These are phyloP conservation scores for Apophysomyces trapeziformis DNA, from an alignment of 371 early-diverging fungal genomes.

Conservation along the genomic window DNA sequence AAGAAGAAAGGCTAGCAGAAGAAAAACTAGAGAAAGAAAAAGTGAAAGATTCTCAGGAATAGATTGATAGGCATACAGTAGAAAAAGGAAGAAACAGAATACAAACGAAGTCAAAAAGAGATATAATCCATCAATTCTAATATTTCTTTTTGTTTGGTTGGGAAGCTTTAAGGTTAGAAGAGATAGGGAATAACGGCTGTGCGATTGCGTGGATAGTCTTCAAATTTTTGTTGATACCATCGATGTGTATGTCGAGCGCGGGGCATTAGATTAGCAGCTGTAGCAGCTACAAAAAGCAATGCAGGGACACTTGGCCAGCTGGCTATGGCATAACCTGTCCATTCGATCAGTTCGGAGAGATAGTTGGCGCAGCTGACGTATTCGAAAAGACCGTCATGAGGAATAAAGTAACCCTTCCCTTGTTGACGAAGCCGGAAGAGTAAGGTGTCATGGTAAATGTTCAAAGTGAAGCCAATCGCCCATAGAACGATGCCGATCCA, in stretches of 20 bases:
- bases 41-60: too few relatives aligned
- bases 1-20: background rate
- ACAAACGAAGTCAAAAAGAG: background rate
- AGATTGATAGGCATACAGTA: too few relatives aligned
- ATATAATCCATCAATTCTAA: background rate
- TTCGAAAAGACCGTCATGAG: constrained; percentile 57
- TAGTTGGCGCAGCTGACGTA: constrained; percentile 70
- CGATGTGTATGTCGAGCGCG: constrained; percentile 60
- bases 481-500: constrained; percentile 48
- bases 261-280: constrained; percentile 63
- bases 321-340: constrained; percentile 65
- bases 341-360: constrained; percentile 66
- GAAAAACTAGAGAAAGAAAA: background rate
- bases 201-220: constrained; percentile 46
- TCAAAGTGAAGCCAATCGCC: constrained; percentile 50
- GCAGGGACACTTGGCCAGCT: constrained; percentile 53
- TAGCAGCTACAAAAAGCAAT: constrained; percentile 52
- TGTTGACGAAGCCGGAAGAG: constrained; percentile 46
- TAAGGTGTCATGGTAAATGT: constrained; percentile 60
- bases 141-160: background rate
- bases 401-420: constrained; percentile 55
- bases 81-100: too few relatives aligned
- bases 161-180: constrained; percentile 26
- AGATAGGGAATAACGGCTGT: constrained; percentile 68
- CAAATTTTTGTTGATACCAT: constrained; percentile 63